Evolutionary conservation across 768 basidiomycete species (phyloP), one percentile per base, ranked within the genome.

Genomic region (Hypholoma fasciculare): DNA sequence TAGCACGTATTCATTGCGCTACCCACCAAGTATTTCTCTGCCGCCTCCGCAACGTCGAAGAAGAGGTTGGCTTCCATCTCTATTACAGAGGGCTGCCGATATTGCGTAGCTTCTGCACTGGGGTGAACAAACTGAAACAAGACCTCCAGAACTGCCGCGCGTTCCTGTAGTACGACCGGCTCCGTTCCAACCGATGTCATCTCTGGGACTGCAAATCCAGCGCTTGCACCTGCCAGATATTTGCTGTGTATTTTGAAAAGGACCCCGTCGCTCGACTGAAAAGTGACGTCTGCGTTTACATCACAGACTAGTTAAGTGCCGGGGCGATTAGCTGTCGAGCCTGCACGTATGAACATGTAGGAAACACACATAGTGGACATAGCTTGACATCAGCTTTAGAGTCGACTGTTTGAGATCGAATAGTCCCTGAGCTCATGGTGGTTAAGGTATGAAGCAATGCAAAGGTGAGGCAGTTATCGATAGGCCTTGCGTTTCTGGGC

Each of bases 11-110:
- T 63, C 61, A 67, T 68, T 13, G 67, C 66, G 12, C 57, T 47
- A 52, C 59, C 65, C 2, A 67, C 63, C 17, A 54, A 56, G 46
- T 69, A 69, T 37, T 65, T 67, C 49, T 68, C 60, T 9, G 63
- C 67, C 4, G 67, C 67, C 47, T 69, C 67, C 6, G 62, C 61
- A 14, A 69, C 47, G 8, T 39, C 0, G n/a, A 47, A 46, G 13
- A 67, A 39, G 0, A 50, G 19, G 7, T 59, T 49, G 27, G 64
- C 61, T 3, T 36, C 23, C 44, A 49, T 19, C 3, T 54, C 17
- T n/a, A 19, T 2, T 19, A 54, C 1, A 19, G 7, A 39, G 13
- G 52, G 52, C 42, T 54, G 52, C 1, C 52, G 52, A 23, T n/a
- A n/a, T n/a, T n/a, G n/a, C n/a, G n/a, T n/a, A n/a, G n/a, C n/a